Evolutionary conservation across 2,329 filamentous ascomycete genomes (phyloP).

Genomic region (Talaromyces sp.): DNA sequence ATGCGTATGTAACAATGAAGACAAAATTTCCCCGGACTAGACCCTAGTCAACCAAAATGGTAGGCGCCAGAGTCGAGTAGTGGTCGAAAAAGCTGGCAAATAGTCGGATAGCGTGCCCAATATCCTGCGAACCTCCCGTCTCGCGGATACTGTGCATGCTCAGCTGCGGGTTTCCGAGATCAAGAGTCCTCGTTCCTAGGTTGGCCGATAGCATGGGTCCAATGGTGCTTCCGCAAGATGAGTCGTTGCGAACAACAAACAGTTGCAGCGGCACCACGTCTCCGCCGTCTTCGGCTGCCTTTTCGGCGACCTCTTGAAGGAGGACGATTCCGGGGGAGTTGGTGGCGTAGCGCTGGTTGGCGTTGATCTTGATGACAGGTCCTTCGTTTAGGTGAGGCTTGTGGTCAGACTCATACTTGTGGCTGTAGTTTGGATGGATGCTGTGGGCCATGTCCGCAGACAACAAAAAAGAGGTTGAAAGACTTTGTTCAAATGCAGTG

Average conservation of each 20-base stretch:
- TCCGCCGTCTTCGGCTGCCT: constrained; percentile 48
- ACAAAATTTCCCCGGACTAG: neutral
- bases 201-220: constrained; percentile 91
- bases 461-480: constrained; percentile 85
- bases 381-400: constrained; percentile 94
- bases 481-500: constrained; percentile 89
- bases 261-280: constrained; percentile 82
- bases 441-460: constrained; percentile 98
- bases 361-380: constrained; percentile 95
- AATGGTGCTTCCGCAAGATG: constrained; percentile 90
- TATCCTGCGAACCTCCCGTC: constrained; percentile 81
- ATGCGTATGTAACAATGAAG: neutral
- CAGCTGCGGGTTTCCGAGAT: constrained; percentile 88
- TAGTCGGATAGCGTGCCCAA: constrained; percentile 76
- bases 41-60: constrained; percentile 71
- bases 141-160: constrained; percentile 97
- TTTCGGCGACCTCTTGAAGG: constrained; percentile 76
- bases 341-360: constrained; percentile 93
- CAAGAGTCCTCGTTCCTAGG: constrained; percentile 80
- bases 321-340: constrained; percentile 94
- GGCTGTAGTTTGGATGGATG: constrained; percentile 89
- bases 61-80: constrained; percentile 76
- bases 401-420: constrained; percentile 87
- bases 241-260: constrained; percentile 95
- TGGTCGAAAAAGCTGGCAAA: constrained; percentile 84